Conservation (phyloP, 73 alveolate species). For the Tetrahymena malaccensis region DNA sequence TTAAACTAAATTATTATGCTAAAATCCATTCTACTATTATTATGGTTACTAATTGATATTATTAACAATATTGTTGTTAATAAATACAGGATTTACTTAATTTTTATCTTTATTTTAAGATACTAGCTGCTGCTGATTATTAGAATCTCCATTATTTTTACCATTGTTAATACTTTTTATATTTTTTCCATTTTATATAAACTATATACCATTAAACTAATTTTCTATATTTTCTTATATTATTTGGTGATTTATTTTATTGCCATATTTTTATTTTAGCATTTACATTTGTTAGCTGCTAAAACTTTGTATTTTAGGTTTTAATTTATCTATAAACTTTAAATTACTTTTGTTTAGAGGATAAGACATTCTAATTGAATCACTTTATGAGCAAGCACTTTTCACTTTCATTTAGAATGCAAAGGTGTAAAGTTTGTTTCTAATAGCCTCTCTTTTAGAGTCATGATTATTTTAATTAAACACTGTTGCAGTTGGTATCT, state of each 20-base stretch:
- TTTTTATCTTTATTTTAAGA: background rate
- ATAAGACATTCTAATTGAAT: background rate
- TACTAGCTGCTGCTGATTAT: background rate
- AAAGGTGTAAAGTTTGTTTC: background rate
- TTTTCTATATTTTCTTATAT: background rate
- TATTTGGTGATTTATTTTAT: background rate
- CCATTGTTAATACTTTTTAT: background rate
- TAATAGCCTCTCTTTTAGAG: background rate
- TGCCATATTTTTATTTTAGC: background rate
- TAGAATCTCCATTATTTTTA: background rate
- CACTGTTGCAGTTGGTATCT: background rate
- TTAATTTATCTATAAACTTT: background rate
- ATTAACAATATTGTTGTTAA: no score
- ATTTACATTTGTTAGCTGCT: background rate
- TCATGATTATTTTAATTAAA: background rate
- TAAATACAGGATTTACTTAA: background rate
- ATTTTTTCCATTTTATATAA: background rate
- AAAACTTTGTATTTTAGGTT: background rate
- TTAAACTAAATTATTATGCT: background rate
- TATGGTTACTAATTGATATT: background rate
- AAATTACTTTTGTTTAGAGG: background rate
- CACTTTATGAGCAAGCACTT: background rate
- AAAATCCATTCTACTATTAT: background rate
- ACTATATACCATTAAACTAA: background rate
- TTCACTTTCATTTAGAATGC: background rate